Percentiles rank a stretch among this genome's conserved stretches.
Evolutionary conservation across 179 eudicot genomes (phyloP).

Genomic region (Amaranthus tricolor): DNA sequence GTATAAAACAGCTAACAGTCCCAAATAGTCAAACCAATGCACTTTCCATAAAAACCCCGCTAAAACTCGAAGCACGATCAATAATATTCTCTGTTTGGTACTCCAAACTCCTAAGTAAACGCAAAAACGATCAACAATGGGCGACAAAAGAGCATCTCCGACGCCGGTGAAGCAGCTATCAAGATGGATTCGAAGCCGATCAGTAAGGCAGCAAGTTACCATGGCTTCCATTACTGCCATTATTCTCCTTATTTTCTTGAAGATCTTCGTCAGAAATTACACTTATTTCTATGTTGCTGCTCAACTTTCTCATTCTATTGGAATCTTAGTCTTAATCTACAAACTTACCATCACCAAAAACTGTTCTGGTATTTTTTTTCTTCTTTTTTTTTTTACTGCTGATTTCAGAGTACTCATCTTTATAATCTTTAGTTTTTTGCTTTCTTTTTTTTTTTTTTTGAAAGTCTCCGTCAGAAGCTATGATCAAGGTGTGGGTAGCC

Average conservation of each 20-base stretch:
- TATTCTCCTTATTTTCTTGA: constrained; percentile 37
- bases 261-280: constrained; percentile 26
- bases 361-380: not conserved
- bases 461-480: too few species aligned
- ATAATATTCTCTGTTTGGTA: too few species aligned
- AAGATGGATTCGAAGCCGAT: constrained; percentile 51
- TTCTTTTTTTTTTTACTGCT: not conserved
- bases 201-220: constrained; percentile 45
- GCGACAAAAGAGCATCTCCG: not conserved
- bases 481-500: too few species aligned
- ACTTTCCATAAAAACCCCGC: too few species aligned
- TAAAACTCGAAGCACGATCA: too few species aligned
- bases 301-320: not conserved
- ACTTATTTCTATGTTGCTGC: constrained; percentile 12
- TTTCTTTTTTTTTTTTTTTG: too few species aligned
- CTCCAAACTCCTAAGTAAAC: too few species aligned
- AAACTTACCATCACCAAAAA: not conserved
- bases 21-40: too few species aligned
- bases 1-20: too few species aligned
- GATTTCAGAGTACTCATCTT: too few species aligned
- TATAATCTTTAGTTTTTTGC: too few species aligned
- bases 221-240: constrained; percentile 33
- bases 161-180: constrained; percentile 1
- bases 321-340: not conserved
- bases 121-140: not conserved